Evolutionary conservation across 139 green algal species (phyloP).

Genomic region (Zygnema circumcarinatum): DNA sequence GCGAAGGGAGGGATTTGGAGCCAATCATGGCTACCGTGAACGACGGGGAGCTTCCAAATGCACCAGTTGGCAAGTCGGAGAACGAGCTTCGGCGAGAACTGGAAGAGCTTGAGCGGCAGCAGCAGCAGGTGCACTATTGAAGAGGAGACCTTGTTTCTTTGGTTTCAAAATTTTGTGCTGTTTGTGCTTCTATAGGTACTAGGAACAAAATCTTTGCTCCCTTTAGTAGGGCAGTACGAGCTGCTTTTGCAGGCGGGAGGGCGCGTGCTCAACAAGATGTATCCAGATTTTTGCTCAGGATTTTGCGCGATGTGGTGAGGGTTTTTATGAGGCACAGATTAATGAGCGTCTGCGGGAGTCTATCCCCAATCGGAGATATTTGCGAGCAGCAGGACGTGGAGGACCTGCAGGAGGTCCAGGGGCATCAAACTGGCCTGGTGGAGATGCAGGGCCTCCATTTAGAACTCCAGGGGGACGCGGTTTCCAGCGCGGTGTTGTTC

Average conservation of each 20-base stretch:
- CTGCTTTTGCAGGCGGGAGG: no score
- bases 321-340: not conserved
- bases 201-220: no score
- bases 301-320: no score
- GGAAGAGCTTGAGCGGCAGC: constrained; percentile 23
- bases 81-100: constrained; percentile 21
- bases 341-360: not conserved
- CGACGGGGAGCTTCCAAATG: not conserved
- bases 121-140: constrained; percentile 14
- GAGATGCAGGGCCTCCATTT: not conserved
- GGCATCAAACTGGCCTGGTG: not conserved
- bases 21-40: constrained; percentile 15
- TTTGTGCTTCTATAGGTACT: no score
- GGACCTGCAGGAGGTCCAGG: not conserved
- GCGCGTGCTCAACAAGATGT: no score
- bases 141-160: no score
- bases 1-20: no score
- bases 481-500: not conserved
- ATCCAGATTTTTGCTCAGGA: no score
- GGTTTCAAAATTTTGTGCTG: no score
- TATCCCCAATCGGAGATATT: not conserved
- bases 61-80: constrained; percentile 8
- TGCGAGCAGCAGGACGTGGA: not conserved
- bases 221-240: no score
- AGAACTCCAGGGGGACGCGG: not conserved